A percentile compares a stretch with the other conserved stretches of the same genome.
These are phyloP conservation scores for Meripilus lineatus DNA, from an alignment of 1,284 basidiomycete species.

Conservation along the genomic window DNA sequence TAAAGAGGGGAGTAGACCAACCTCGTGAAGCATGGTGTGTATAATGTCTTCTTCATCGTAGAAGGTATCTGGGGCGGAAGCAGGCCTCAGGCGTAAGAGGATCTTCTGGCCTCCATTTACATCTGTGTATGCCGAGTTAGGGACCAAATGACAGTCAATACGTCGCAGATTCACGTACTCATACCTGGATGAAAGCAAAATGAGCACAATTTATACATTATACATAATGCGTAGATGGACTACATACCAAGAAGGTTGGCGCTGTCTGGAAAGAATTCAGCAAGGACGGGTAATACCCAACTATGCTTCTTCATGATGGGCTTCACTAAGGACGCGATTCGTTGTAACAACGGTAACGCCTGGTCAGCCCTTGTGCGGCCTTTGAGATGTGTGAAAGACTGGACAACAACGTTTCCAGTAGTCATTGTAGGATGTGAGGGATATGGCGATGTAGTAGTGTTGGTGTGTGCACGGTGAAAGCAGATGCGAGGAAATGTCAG, in stretches of 20 bases:
- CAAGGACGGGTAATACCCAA: slow-evolving; percentile 78
- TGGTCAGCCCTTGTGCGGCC: slow-evolving; percentile 54
- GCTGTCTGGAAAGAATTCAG: slow-evolving; percentile 82
- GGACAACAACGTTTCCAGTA: slow-evolving; percentile 49
- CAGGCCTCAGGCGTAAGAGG: slow-evolving; percentile 70
- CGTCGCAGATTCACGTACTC: slow-evolving; percentile 24
- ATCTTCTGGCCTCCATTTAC: slow-evolving; percentile 78
- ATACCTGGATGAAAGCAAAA: slow-evolving; percentile 27
- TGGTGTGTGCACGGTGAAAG: no score
- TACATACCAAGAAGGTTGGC: slow-evolving; percentile 67
- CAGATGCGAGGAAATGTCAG: no score
- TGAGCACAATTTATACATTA: neutral
- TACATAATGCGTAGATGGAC: slow-evolving; percentile 8
- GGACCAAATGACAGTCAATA: neutral
- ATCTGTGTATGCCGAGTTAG: slow-evolving; percentile 40
- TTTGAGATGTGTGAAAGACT: slow-evolving; percentile 65
- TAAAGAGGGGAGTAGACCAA: slow-evolving; percentile 21
- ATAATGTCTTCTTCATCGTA: slow-evolving; percentile 71
- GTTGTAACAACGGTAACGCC: slow-evolving; percentile 63
- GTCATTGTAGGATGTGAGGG: no score
- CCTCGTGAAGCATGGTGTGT: slow-evolving; percentile 85
- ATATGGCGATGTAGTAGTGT: no score
- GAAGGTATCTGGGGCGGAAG: slow-evolving; percentile 66
- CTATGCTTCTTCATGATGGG: slow-evolving; percentile 83
- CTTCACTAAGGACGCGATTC: slow-evolving; percentile 77